Evolutionary conservation across 306 rosid species (phyloP), one percentile per base, ranked within the genome.

Genomic region (Rubus idaeus): DNA sequence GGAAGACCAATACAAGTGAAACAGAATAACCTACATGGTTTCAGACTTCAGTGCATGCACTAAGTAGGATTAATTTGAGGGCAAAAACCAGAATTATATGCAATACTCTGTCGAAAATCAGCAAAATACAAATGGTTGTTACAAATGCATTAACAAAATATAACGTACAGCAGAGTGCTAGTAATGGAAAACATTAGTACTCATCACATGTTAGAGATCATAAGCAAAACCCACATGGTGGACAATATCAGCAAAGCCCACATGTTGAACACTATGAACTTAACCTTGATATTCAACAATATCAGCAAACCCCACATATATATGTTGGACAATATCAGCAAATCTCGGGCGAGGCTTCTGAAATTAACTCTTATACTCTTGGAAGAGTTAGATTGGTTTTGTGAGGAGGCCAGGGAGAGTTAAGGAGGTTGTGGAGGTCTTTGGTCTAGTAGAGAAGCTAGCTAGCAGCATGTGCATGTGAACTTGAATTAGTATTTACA

Each of bases 401-500:
- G 94, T 84, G 71, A 57, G 83, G 96, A 87, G 51, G 96, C 0
- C 26, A 23, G 0, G 94, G 40, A 90, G 90, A 77, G 75, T 85
- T 77, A 87, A 89, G 85, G 97, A 92, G 84, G 94, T 93, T 73
- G 78, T 87, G 46, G 86, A 88, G 75, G 80, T 90, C 80, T 78
- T 92, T 77, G 77, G 65, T 18, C 68, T 83, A 70, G 75, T 92
- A 66, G 88, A 83, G 78, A 80, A 23, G 26, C 26, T 23, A 23
- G 26, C 26, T 23, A 87, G 75, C 73, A 69, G 73, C 73, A 75
- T n/a, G 52, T 86, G 80, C 82, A 44, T 17, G 89, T 90, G 73
- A 89, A 87, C 79, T 84, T 88, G 81, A 78, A 82, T 16, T 77
- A 80, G 51, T 87, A 74, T 87, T 56, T 86, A 73, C 79, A 73